Base-by-base conservation (phyloP, 371 early-diverging fungal genomes). In the Mortierella sp. region DNA sequence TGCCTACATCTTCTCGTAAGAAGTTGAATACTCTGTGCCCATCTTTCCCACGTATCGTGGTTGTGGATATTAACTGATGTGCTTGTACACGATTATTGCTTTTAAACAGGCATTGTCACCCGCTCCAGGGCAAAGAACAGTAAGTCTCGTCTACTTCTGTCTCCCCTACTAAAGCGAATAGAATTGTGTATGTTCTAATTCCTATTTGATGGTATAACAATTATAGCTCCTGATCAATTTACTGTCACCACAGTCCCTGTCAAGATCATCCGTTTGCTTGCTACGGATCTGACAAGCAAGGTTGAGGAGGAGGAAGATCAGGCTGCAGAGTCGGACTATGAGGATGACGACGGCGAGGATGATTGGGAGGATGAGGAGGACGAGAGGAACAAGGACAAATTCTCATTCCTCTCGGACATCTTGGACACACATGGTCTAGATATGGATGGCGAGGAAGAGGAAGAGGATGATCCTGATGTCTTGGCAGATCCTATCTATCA, bases 211-310 rank as follows among this genome's bases (percentile, higher is more conserved):
- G 8, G 17, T 6, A 50, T 39, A 4, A 47, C 19, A 28, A 8
- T 26, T 14, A 19, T 81, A 92, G 92, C 85, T 39, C 93, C 93
- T 30, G 93, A 94, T 39, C 90, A 92, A 56, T 95, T 87, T 79
- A 90, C 90, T 4, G 78, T 83, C 26, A 85, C 95, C 31, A 89
- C 94, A 5, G 89, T 94, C 43, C 82, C 90, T 4, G 88, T 86
- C 53, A 96, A 95, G 81, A 94, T 94, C 12, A 72, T 96, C 51
- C 93, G 91, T 68, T 82, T 97, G 4, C 82, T 97, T 9, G 67
- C 94, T 12, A 84, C 83, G 17, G 96, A 97, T 56, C 70, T 91
- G 50, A 86, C 89, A 12, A 89, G 84, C 69, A 81, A 84, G 28
- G 63, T 85, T 42, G 80, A 83, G 39, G 73, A 73, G 27, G 76